Conservation (phyloP, 768 basidiomycete genomes). For the Mycena olivaceomarginata region DNA sequence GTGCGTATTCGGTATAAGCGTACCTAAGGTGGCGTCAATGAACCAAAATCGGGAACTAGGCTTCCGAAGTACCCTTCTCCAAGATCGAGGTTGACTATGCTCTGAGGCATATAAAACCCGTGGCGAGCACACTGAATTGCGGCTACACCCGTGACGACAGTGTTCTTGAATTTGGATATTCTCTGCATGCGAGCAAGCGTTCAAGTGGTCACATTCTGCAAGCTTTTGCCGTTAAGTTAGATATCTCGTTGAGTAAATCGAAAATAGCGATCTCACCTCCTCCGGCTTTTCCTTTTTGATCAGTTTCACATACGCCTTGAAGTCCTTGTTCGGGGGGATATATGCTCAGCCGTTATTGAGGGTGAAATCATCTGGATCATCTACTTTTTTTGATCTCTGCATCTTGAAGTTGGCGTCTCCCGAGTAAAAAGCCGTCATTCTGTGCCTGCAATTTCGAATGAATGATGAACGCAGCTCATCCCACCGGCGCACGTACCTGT, state of each 20-base stretch:
- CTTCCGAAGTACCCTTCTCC: not conserved
- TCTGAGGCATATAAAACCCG: slow-evolving; percentile 48
- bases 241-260: not conserved
- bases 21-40: not conserved
- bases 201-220: slow-evolving; percentile 19
- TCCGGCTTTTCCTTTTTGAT: not conserved
- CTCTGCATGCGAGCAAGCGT: slow-evolving; percentile 51
- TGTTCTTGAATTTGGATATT: slow-evolving; percentile 52
- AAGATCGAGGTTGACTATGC: slow-evolving; percentile 28
- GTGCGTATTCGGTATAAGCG: slow-evolving; percentile 19
- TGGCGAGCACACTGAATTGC: slow-evolving; percentile 54
- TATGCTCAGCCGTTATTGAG: slow-evolving; percentile 2
- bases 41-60: not conserved
- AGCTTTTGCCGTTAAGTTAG: not conserved
- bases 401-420: slow-evolving; percentile 17
- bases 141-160: slow-evolving; percentile 53
- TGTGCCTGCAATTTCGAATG: slow-evolving; percentile 5
- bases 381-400: slow-evolving; percentile 16
- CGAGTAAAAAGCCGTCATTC: not conserved
- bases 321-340: not conserved
- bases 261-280: not conserved
- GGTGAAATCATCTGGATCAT: slow-evolving; percentile 17
- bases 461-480: not conserved
- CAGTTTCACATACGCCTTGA: not conserved
- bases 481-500: not conserved